Base-by-base conservation (phyloP, 352 stramenopile species). In the Phytophthora kernoviae region DNA sequence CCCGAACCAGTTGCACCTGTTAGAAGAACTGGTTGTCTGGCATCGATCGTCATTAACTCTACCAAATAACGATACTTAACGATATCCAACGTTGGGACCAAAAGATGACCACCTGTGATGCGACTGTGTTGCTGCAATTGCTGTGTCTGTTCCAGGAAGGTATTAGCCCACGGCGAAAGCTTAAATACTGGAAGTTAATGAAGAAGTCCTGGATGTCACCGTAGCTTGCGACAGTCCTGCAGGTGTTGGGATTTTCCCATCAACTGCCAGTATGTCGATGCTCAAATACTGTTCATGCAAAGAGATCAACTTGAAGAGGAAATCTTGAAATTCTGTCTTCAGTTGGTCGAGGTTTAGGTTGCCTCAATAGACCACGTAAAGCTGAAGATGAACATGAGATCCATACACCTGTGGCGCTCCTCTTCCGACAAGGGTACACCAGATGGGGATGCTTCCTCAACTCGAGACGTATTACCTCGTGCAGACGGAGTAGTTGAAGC, bases 1-100 rank as follows among this genome's bases (percentile, higher is more conserved):
- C 91, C 91, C 0, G 84, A 88, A 2, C 92, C 92, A 18, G 90
- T 97, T 1, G 88, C 81, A 1, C 92, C 92, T 7, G 92, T 97
- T 43, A 98, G 39, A 43, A 96, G 93, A 11, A 96, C 77, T 0
- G 90, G 84, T 10, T 66, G 68, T 62, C 90, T 88, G 0, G 77
- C 74, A 27, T 91, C 73, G 11, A 90, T 58, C 4, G 67, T 53
- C 17, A 94, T 63, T 1, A 92, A 49, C 41, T 81, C 65, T 0
- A 77, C 69, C 52, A 94, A 48, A 47, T 79, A 79, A 6, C 78
- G 76, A 33, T 91, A 89, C 17, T 88, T 87, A 8, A 85, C 53
- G 30, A 91, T 73, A 47, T 91, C 79, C 1, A 68, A 44, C 0
- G 85, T 94, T 2, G 85, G 81, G 4, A 94, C 81, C 2, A 91